Base-by-base conservation (phyloP, 208 protist genomes). In the Trypanosoma cruzi region DNA sequence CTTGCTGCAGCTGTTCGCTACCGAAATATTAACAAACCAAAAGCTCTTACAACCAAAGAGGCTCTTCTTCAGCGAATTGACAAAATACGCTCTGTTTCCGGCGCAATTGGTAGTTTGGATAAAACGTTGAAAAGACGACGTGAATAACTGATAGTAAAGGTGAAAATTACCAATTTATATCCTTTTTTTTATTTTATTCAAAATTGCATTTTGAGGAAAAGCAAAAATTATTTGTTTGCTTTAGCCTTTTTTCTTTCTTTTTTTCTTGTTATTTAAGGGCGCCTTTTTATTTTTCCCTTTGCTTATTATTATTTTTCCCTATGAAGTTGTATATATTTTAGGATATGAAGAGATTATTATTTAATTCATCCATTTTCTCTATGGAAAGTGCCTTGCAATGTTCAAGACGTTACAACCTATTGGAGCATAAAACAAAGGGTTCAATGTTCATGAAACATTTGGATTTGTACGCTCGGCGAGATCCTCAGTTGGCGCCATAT, bases 381-480 rank as follows among this genome's bases (percentile, higher is more conserved):
- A 44, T 24, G n/a, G 24, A n/a, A 1, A 29, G 57, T 24, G 16
- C 44, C 5, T 85, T 68, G 59, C 66, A 37, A 72, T 75, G 40
- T 64, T 78, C 44, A 70, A 63, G 76, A 26, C 82, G 89, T 26
- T 80, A 78, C 72, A 86, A 73, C 60, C 75, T 95, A 26, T 63
- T 93, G 32, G 87, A 94, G 66, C 87, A 94, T 53, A 81, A 69
- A 26, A 97, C 92, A 10, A 95, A 97, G 58, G 92, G 92, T 26
- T 84, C 83, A 0, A 71, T 81, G 20, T 90, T 91, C 67, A 95
- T 95, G 88, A 97, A 94, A 68, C 92, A 97, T 70, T 79, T 97
- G 29, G 92, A 97, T 69, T 73, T 97, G 29, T 97, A 97, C 60
- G 92, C 92, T 29, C 83, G 92, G 49, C 80, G 92, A 22, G 92